A percentile compares a stretch with the other conserved stretches of the same genome.
Conservation (phyloP, 2,329 filamentous ascomycete genomes). For the Seiridium unicorne region DNA sequence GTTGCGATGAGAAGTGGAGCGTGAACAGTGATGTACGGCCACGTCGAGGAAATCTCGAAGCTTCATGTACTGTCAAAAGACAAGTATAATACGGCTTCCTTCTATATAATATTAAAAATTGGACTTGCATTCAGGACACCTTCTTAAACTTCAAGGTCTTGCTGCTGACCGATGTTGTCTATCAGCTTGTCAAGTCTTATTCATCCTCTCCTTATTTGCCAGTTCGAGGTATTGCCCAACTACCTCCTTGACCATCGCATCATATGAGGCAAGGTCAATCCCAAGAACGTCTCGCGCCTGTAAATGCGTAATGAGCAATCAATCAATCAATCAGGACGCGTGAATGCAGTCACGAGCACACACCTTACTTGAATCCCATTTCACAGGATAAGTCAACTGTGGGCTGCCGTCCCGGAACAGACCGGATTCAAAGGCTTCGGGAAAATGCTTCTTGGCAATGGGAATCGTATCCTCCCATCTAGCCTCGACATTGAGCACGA, state of each 20-base stretch:
- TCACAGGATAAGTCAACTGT: background rate
- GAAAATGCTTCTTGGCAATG: background rate
- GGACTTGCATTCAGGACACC: too few species aligned
- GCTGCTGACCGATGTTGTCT: too few species aligned
- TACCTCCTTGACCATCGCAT: slow-evolving; percentile 1
- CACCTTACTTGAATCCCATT: slow-evolving; percentile 4
- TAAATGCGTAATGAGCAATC: background rate
- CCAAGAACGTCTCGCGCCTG: slow-evolving; percentile 1
- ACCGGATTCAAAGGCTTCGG: background rate
- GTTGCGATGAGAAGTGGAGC: too few species aligned
- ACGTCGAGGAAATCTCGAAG: too few species aligned
- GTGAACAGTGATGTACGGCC: too few species aligned
- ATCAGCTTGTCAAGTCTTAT: background rate
- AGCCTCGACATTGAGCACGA: background rate
- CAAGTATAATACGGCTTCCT: too few species aligned
- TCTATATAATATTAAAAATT: too few species aligned
- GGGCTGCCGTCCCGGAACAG: background rate
- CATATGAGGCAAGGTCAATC: slow-evolving; percentile 1
- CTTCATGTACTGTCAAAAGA: too few species aligned
- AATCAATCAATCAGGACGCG: background rate
- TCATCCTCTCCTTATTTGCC: background rate
- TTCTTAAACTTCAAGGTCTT: too few species aligned
- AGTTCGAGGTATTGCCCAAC: slow-evolving; percentile 1
- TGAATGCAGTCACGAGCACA: background rate
- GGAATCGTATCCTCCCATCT: slow-evolving; percentile 5